Base-by-base conservation (phyloP, 192 early-diverging fungal genomes). In the Geosiphon pyriformis region DNA sequence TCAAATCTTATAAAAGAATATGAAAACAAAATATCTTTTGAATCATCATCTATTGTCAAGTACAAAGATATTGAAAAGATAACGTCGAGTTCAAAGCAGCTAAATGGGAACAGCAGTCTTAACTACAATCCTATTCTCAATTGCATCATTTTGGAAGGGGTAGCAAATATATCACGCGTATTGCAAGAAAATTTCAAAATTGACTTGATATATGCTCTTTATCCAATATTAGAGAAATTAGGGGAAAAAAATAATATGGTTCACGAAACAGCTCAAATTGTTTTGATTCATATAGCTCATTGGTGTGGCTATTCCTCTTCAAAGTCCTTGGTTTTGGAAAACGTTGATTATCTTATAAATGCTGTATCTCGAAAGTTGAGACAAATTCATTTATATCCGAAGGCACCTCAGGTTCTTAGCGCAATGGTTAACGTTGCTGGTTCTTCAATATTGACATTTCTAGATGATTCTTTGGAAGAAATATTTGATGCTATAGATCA, bases 401-500 rank as follows among this genome's bases (percentile, higher is more conserved):
- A 74, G n/a, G 72, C 79, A 3, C 81, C 83, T 0, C 72, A 78
- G 34, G 81, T 85, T 7, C 67, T 85, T 2, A 78, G 69, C 31
- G 71, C 81, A 0, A 47, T 85, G 23, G 71, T 85, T n/a, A 72
- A 70, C 33, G 59, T 83, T 2, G 81, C 73, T 22, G 81, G 81
- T 15, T 34, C 64, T 0, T 59, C 62, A 26, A 71, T 75, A 3
- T 49, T 85, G 12, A 49, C 67, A 4, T 81, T 77, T 71, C 46
- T 85, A 12, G 75, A 80, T 47, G 83, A 85, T 42, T 75, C 80
- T 7, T 71, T 85, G 2, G 71, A 75, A 17, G 83, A 85, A 32
- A 80, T 83, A 23, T 85, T 82, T 61, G 81, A 81, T 52, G 83
- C 78, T 27, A 54, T 85, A 48, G 81, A 82, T 61, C 54, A 70